A percentile compares a stretch with the other conserved stretches of the same genome.
Evolutionary conservation across 2,329 filamentous ascomycete species (phyloP).

Genomic region (Albophoma yamanashiensis): DNA sequence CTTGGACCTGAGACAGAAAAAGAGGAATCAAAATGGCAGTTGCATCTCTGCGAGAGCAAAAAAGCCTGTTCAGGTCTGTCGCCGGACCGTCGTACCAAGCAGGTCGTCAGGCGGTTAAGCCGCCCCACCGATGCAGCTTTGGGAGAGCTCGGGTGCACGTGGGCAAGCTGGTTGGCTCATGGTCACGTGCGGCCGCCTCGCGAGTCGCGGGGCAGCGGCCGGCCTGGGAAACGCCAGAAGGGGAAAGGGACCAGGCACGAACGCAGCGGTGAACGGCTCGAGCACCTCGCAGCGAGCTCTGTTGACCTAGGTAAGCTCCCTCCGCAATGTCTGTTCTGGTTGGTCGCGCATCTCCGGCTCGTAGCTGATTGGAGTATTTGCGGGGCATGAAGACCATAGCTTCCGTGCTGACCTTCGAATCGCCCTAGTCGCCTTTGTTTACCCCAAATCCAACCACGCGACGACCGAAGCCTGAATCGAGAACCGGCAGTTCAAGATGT

Average conservation of each 20-base stretch:
- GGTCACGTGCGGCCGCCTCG: constrained; percentile 17
- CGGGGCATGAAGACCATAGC: not conserved
- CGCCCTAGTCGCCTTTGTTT: constrained; percentile 11
- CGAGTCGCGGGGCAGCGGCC: constrained; percentile 9
- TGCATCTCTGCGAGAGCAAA: not conserved
- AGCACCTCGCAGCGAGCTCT: not conserved
- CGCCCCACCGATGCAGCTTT: constrained; percentile 2
- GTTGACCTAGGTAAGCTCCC: not conserved
- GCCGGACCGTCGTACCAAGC: not conserved
- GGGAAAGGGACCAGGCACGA: constrained; percentile 16
- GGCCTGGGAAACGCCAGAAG: constrained; percentile 8
- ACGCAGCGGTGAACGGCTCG: not conserved
- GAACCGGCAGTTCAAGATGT: constrained; percentile 18
- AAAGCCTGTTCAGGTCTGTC: not conserved
- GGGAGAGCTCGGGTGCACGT: constrained; percentile 15
- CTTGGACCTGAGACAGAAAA: not conserved
- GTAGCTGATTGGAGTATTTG: not conserved
- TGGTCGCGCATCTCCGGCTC: not conserved
- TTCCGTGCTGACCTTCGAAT: not conserved
- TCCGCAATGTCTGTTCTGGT: not conserved
- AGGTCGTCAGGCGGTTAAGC: not conserved
- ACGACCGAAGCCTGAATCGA: not conserved
- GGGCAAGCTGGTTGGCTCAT: constrained; percentile 17
- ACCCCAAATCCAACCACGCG: constrained; percentile 7
- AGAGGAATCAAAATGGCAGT: not conserved